Evolutionary conservation across 2,329 filamentous ascomycete genomes (phyloP).

Genomic region (Cordyceps militaris): DNA sequence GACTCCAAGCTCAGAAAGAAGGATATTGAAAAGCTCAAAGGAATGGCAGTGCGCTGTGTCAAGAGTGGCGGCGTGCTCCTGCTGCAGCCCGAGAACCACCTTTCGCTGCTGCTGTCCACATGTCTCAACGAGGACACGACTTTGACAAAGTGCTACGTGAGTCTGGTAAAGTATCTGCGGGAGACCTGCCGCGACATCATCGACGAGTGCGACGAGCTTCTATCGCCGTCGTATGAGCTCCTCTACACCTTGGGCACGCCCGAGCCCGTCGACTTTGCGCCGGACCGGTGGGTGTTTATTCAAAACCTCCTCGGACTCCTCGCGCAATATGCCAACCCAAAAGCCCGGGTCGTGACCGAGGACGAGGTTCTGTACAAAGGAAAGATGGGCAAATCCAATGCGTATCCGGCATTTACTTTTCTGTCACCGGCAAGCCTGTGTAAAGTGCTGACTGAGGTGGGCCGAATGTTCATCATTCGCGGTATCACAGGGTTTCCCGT

Average conservation of each 20-base stretch:
- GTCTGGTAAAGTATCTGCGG: constrained; percentile 39
- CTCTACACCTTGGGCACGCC: constrained; percentile 56
- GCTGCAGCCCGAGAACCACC: constrained; percentile 55
- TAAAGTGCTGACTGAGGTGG: constrained; percentile 28
- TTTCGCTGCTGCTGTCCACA: constrained; percentile 58
- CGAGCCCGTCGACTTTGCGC: constrained; percentile 41
- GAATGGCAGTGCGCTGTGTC: constrained; percentile 40
- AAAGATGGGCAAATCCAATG: background rate
- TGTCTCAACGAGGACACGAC: constrained; percentile 22
- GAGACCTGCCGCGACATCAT: constrained; percentile 46
- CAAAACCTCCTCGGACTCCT: constrained; percentile 26
- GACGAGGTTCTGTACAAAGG: background rate
- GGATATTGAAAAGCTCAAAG: constrained; percentile 29
- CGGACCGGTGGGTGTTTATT: constrained; percentile 49
- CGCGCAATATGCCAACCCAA: background rate
- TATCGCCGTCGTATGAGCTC: constrained; percentile 53
- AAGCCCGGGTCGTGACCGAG: rapidly evolving
- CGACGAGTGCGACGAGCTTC: constrained; percentile 60
- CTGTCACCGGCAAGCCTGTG: constrained; percentile 3
- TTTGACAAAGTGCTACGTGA: constrained; percentile 29
- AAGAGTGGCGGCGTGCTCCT: constrained; percentile 48
- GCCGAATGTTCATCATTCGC: background rate
- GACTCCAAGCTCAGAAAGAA: constrained; percentile 27
- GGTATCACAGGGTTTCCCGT: constrained; percentile 39
- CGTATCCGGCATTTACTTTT: background rate